Evolutionary conservation across 225 moss, liverwort and hornwort species (phyloP).

Genomic region (Marchantia polymorpha): DNA sequence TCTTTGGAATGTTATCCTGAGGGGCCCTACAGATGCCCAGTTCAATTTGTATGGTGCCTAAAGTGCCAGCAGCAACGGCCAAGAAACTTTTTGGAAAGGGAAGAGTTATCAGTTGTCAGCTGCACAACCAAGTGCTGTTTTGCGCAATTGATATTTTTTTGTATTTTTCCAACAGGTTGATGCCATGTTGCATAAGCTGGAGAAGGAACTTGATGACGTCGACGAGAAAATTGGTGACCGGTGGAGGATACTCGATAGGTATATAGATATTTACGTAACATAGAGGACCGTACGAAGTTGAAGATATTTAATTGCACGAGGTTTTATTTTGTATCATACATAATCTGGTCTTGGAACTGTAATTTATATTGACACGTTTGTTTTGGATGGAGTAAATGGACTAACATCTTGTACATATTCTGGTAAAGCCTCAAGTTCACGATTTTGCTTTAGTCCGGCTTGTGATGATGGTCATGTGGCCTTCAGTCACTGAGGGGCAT

Average conservation of each 20-base stretch:
- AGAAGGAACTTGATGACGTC: conserved; percentile 98
- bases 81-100: too few species aligned
- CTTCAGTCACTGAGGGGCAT: not conserved
- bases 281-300: too few species aligned
- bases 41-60: not conserved
- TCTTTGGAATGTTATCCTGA: not conserved
- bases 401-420: not conserved
- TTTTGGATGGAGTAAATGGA: not conserved
- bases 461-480: not conserved
- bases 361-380: not conserved
- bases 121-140: not conserved
- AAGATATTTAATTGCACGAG: too few species aligned
- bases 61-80: not conserved
- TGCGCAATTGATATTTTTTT: not conserved
- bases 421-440: not conserved
- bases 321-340: too few species aligned
- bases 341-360: too few species aligned
- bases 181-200: conserved; percentile 96
- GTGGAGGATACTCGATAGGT: conserved; percentile 98
- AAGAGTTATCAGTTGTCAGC: not conserved
- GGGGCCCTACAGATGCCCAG: not conserved
- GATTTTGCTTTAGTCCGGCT: not conserved
- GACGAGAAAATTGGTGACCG: conserved; percentile 97
- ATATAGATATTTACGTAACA: not conserved
- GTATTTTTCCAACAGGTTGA: conserved; percentile 57